Evolutionary conservation across 192 early-diverging fungal species (phyloP), one percentile per base, ranked within the genome.

Genomic region (Backusella psychrophila): DNA sequence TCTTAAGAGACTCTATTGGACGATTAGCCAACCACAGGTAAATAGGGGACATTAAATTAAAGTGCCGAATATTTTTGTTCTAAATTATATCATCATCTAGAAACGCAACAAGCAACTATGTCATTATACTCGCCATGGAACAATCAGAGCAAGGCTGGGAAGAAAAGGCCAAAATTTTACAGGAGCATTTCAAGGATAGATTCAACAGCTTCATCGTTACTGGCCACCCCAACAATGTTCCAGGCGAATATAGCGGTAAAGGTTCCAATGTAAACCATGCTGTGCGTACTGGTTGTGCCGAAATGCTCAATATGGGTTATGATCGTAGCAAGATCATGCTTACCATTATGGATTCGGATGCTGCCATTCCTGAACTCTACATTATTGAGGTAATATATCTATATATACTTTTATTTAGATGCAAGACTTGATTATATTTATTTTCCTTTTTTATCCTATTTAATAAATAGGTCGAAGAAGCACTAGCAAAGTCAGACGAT

Each of bases 291-390:
- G 82, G 81, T 39, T 77, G 77, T 53, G 59, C 63, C 15, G 72
- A 79, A 35, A 46, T 81, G 72, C 71, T 79, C 33, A 38, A 80
- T 72, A 23, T 77, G 35, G 70, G 76, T 12, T 73, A 77, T 75
- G 87, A 75, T 85, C 87, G 84, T 82, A 81, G 74, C 39, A 81
- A 85, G 72, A 86, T 92, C 26, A 85, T 94, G 75, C 66, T 94
- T 7, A 94, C 92, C 88, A 38, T 78, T 44, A 59, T 92, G 2
- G 86, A 93, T 7, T 87, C 90, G 53, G 93, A 94, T 80, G 89
- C 92, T 19, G 93, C 92, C 75, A 89, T 94, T 78, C 87, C 93
- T 17, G 90, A 91, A 71, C 88, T 93, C 69, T 94, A 92, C 78
- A 85, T 93, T 44, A 75, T 80, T 33, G 87, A 81, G 66, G 73